Base-by-base conservation (phyloP, 2,329 filamentous ascomycete species). In the Lachnellula suecica region DNA sequence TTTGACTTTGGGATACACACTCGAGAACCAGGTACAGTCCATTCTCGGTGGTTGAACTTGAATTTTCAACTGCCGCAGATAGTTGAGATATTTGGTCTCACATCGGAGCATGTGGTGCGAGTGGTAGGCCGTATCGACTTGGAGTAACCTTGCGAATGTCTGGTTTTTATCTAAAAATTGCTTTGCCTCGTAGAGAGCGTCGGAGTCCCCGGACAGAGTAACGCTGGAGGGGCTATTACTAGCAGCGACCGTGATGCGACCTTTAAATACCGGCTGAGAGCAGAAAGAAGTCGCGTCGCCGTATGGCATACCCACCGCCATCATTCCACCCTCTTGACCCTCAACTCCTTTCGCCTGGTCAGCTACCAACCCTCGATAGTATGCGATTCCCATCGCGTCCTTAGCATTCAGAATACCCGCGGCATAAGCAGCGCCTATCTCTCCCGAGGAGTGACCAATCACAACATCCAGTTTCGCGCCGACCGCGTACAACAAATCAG, bases 401-500 rank as follows among this genome's bases (percentile, higher is more conserved):
- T 60, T 52, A 9, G 58, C 57, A 7, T 59, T 62, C 1, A 74
- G 40, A 1, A 62, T 60, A 2, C 68, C 69, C 1, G 70, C 61
- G 0, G 73, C 67, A 43, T 72, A 77, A 0, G 74, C 73, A n/a
- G 55, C 55, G 6, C 22, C 54, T 25, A 57, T 57, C 27, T 57
- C 54, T 11, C 54, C 54, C 17, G 51, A 54, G 1, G 73, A 76
- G 57, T 78, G 75, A 2, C 75, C 73, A 2, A 70, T 64, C 0
- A 76, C 73, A 2, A 64, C 66, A 0, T 55, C 45, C 0, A 73
- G 70, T 5, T 49, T 58, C 22, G 77, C 59, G 1, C 68, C 70
- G 65, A 70, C 75, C 1, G 70, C 69, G 22, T 68, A 24, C 1
- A 79, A 64, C 5, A 79, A 64, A 13, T 72, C 65, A 0, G 73